A percentile compares a stretch with the other conserved stretches of the same genome.
Evolutionary conservation across 345 rosid species (phyloP).

Genomic region (Mangifera indica): DNA sequence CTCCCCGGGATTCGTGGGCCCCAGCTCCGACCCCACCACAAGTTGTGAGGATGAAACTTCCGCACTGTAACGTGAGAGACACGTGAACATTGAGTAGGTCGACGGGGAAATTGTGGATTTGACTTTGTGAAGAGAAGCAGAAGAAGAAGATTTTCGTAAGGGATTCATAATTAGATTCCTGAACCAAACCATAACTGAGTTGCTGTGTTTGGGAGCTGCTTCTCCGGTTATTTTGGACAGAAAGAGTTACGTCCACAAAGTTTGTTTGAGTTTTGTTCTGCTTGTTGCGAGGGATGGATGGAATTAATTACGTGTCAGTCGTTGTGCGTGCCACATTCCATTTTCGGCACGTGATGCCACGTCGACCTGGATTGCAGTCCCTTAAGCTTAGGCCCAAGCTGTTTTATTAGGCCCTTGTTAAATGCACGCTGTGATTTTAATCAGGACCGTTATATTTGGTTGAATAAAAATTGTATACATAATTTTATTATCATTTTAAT

Average conservation of each 20-base stretch:
- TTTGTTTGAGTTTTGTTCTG: too few species aligned
- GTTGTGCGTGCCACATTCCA: background rate
- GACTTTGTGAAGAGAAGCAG: background rate
- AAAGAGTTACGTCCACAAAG: background rate
- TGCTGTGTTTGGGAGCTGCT: background rate
- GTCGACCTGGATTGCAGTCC: background rate
- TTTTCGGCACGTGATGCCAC: background rate
- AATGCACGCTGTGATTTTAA: too few species aligned
- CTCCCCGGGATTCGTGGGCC: constrained; percentile 56
- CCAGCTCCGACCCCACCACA: constrained; percentile 35
- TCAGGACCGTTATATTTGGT: too few species aligned
- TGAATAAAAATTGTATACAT: too few species aligned
- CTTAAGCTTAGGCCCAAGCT: too few species aligned
- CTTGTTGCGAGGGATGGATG: too few species aligned
- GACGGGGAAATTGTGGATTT: background rate
- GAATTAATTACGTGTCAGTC: background rate
- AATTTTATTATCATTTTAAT: too few species aligned
- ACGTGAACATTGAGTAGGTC: constrained; percentile 19
- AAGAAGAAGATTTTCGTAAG: background rate
- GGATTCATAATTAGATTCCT: constrained; percentile 33
- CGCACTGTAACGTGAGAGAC: constrained; percentile 41
- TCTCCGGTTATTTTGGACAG: background rate
- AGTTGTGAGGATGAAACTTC: background rate
- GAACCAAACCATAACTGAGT: constrained; percentile 41
- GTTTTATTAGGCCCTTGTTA: too few species aligned